Percentiles rank a stretch among this genome's conserved stretches.
Conservation (phyloP, 371 early-diverging fungal species). For the Smittium mucronatum region DNA sequence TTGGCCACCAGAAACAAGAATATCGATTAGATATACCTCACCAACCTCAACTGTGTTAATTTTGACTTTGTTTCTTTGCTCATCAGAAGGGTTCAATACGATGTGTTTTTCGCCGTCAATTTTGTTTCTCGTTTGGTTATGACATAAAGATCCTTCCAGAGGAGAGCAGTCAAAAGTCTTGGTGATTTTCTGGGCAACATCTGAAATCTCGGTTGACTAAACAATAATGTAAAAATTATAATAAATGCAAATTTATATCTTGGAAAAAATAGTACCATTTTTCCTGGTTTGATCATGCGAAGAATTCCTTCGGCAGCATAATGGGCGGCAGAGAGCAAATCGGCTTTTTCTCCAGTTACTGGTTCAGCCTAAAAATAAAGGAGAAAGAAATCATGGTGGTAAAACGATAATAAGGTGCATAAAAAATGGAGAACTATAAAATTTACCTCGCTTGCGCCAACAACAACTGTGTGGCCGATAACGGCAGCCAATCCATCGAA, state of each 20-base stretch:
- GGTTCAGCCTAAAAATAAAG: conserved; percentile 34
- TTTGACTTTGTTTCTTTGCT: conserved; percentile 51
- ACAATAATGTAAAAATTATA: conserved; percentile 15
- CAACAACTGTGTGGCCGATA: conserved; percentile 69
- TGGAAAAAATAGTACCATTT: conserved; percentile 27
- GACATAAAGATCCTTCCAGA: conserved; percentile 72
- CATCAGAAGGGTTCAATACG: conserved; percentile 66
- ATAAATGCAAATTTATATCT: conserved; percentile 10
- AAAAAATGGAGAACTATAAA: neutral
- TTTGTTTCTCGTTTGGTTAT: conserved; percentile 67
- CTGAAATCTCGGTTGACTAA: conserved; percentile 50
- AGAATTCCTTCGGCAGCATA: conserved; percentile 62
- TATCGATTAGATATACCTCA: conserved; percentile 71
- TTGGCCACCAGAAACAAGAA: conserved; percentile 67
- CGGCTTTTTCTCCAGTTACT: conserved; percentile 72
- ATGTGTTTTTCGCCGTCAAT: conserved; percentile 81
- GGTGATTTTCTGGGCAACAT: conserved; percentile 60
- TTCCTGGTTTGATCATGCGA: conserved; percentile 74
- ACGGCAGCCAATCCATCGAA: conserved; percentile 85
- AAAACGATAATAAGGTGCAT: neutral
- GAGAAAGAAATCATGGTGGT: neutral
- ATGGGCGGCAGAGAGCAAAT: conserved; percentile 76
- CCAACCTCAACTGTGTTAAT: conserved; percentile 63
- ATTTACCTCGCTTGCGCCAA: conserved; percentile 36
- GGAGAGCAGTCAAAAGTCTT: conserved; percentile 72